Percentiles rank a stretch among this genome's conserved stretches.
These are phyloP conservation scores for Cyphellophora europaea DNA, from an alignment of 2,329 filamentous ascomycete species.

Conservation along the genomic window DNA sequence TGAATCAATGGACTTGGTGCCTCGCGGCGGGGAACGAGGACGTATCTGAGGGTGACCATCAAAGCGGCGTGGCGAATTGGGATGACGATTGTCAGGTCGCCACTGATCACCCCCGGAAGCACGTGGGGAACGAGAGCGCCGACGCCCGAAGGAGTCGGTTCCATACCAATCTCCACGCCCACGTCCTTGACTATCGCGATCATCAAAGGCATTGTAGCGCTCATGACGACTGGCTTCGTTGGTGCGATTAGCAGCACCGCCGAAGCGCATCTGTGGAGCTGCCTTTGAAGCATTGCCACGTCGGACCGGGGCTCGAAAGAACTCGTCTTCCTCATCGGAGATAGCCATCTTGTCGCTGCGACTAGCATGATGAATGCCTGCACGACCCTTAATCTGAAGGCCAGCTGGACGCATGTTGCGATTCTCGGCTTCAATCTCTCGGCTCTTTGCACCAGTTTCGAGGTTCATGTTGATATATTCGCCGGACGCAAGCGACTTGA, in stretches of 20 bases:
- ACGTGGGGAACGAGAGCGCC: conserved; percentile 9
- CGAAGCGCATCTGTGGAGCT: neutral
- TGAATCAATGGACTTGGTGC: neutral
- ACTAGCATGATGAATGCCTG: conserved; percentile 22
- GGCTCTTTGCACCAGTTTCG: conserved; percentile 11
- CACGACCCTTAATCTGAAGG: conserved; percentile 28
- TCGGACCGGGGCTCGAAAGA: neutral
- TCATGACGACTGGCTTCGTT: conserved; percentile 1
- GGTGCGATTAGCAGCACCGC: conserved; percentile 1
- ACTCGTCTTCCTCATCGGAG: conserved; percentile 10
- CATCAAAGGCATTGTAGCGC: neutral
- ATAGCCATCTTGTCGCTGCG: conserved; percentile 1
- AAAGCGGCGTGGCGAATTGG: conserved; percentile 4
- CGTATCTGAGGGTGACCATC: conserved; percentile 3
- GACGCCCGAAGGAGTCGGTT: conserved; percentile 15
- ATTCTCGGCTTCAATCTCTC: conserved; percentile 16
- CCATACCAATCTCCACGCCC: conserved; percentile 8
- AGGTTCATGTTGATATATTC: conserved; percentile 31
- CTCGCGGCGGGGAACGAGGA: neutral
- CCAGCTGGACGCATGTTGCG: conserved; percentile 18
- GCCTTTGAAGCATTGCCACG: neutral
- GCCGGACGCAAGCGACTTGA: conserved; percentile 26
- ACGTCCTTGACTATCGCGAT: conserved; percentile 1
- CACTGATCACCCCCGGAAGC: neutral
- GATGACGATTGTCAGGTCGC: neutral